These are phyloP conservation scores for Trichocladium uniseriatum DNA, from an alignment of 495 filamentous ascomycete species.

Conservation along the genomic window DNA sequence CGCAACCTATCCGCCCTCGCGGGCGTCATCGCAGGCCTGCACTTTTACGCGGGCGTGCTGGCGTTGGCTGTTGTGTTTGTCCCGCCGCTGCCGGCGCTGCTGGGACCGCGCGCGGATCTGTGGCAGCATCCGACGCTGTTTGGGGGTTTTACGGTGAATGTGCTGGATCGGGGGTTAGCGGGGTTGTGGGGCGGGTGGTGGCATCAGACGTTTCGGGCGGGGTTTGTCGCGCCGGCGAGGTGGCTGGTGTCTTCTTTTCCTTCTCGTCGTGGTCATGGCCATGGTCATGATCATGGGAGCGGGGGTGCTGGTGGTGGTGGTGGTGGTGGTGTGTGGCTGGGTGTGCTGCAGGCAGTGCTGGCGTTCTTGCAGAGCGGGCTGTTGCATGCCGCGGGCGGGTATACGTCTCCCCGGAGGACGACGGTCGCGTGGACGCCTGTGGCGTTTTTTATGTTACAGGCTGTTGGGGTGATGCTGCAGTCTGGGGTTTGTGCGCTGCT, in stretches of 20 bases:
- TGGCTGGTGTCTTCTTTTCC: slow-evolving; percentile 18
- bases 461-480: slow-evolving; percentile 47
- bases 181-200: slow-evolving; percentile 81
- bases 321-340: not conserved
- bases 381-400: slow-evolving; percentile 50
- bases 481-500: slow-evolving; percentile 4
- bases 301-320: no score
- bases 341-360: slow-evolving; percentile 23
- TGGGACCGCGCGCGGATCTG: slow-evolving; percentile 42
- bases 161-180: slow-evolving; percentile 57
- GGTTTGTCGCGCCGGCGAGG: slow-evolving; percentile 49
- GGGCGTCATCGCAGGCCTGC: slow-evolving; percentile 42
- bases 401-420: slow-evolving; percentile 27
- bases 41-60: slow-evolving; percentile 23
- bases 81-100: not conserved
- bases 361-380: slow-evolving; percentile 51
- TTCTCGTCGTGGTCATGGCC: no score
- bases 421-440: slow-evolving; percentile 26
- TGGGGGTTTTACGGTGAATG: slow-evolving; percentile 42
- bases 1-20: slow-evolving; percentile 41
- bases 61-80: not conserved
- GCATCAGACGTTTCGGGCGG: slow-evolving; percentile 78
- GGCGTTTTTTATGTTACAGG: slow-evolving; percentile 48
- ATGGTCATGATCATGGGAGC: no score
- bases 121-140: slow-evolving; percentile 60